phyloP scores from a whole-genome alignment of 768 basidiomycete genomes.

The Gloeophyllum trabeum region DNA sequence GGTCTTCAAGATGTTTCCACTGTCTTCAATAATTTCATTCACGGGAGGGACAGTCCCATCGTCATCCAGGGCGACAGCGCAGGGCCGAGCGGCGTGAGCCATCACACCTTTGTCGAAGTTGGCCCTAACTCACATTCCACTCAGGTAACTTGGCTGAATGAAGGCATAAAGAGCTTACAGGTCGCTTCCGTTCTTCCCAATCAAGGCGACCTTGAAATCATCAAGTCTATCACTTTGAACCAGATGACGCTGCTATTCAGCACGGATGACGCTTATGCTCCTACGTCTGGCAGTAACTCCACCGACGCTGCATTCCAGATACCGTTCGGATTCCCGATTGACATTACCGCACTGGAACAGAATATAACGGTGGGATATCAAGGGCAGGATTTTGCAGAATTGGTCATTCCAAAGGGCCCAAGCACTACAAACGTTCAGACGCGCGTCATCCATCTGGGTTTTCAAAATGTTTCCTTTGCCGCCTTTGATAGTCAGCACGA shows the following conservation, averaged over 20 bases:
- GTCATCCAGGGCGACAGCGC: slow-evolving; percentile 48
- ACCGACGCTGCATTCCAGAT: slow-evolving; percentile 55
- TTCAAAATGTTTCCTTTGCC: slow-evolving; percentile 47
- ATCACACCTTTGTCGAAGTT: background rate
- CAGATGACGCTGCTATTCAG: slow-evolving; percentile 51
- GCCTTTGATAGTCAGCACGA: slow-evolving; percentile 35
- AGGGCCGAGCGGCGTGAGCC: slow-evolving; percentile 40
- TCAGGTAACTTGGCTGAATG: slow-evolving; percentile 63
- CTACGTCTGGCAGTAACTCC: slow-evolving; percentile 44
- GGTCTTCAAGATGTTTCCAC: slow-evolving; percentile 49
- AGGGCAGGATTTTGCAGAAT: slow-evolving; percentile 44
- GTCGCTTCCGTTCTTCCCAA: slow-evolving; percentile 53
- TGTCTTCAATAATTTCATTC: slow-evolving; percentile 65
- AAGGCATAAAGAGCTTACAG: slow-evolving; percentile 52
- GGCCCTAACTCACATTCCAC: slow-evolving; percentile 4
- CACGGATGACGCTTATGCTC: slow-evolving; percentile 41
- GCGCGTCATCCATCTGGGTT: slow-evolving; percentile 50
- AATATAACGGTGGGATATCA: slow-evolving; percentile 42
- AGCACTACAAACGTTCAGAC: slow-evolving; percentile 49
- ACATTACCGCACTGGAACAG: slow-evolving; percentile 51
- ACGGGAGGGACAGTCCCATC: slow-evolving; percentile 51
- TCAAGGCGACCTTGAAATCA: slow-evolving; percentile 47
- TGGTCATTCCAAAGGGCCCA: slow-evolving; percentile 46
- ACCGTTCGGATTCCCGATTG: slow-evolving; percentile 60
- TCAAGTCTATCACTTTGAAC: slow-evolving; percentile 51